These are phyloP conservation scores for Furcasterigmium sp. DNA, from an alignment of 2,329 filamentous ascomycete species.

Conservation along the genomic window DNA sequence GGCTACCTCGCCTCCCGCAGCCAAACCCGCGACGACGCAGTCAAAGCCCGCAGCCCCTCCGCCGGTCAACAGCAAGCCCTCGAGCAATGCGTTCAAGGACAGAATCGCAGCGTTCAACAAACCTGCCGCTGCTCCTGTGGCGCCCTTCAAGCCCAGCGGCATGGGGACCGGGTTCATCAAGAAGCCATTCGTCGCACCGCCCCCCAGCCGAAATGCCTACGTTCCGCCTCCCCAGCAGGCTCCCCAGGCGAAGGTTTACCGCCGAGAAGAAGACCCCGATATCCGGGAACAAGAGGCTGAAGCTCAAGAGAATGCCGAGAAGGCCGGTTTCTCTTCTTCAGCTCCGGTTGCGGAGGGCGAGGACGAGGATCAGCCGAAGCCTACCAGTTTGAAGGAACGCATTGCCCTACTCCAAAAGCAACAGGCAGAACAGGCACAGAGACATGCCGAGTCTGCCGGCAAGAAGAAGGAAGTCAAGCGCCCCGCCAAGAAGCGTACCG, in stretches of 20 bases:
- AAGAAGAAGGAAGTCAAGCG: conserved; percentile 89
- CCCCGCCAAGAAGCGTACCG: conserved; percentile 61
- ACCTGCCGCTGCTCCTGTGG: conserved; percentile 72
- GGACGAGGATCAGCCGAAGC: conserved; percentile 80
- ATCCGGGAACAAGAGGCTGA: conserved; percentile 62
- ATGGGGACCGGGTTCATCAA: conserved; percentile 73
- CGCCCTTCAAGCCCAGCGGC: conserved; percentile 81
- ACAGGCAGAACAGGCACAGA: conserved; percentile 80
- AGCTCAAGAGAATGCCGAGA: conserved; percentile 61
- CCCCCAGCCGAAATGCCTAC: conserved; percentile 87
- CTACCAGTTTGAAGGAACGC: conserved; percentile 87
- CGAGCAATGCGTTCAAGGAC: conserved; percentile 78
- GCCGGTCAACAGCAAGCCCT: conserved; percentile 68
- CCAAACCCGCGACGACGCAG: conserved; percentile 26
- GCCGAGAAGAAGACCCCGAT: conserved; percentile 80
- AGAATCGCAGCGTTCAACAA: conserved; percentile 98
- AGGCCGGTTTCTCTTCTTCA: conserved; percentile 52
- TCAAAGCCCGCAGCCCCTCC: conserved; percentile 50
- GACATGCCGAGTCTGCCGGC: conserved; percentile 70
- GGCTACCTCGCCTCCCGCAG: conserved; percentile 30
- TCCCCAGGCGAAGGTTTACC: conserved; percentile 71
- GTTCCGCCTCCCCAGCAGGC: conserved; percentile 70
- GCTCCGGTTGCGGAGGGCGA: conserved; percentile 43
- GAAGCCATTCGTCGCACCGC: conserved; percentile 94
- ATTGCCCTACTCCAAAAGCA: conserved; percentile 93